Conservation (phyloP, 2,329 filamentous ascomycete genomes). For the Cordyceps pruinosa region DNA sequence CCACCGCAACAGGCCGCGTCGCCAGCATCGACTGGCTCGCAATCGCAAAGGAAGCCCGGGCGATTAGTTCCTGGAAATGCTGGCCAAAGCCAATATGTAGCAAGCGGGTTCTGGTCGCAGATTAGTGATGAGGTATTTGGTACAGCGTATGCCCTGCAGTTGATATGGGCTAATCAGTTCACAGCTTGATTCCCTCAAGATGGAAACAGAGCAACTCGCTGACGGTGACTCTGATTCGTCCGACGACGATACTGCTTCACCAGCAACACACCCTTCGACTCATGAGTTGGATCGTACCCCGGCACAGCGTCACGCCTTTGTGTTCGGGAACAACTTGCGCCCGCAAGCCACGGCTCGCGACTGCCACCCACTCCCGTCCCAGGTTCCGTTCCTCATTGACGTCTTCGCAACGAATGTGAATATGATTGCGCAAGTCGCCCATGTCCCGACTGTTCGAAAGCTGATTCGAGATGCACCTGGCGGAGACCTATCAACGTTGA, state of each 20-base stretch:
- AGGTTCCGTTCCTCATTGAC: constrained; percentile 46
- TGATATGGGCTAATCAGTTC: not conserved
- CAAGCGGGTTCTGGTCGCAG: constrained; percentile 48
- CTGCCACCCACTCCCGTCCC: constrained; percentile 46
- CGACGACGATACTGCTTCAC: constrained; percentile 28
- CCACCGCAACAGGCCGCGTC: constrained; percentile 23
- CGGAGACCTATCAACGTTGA: constrained; percentile 25
- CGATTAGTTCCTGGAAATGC: constrained; percentile 3
- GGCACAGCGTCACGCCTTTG: constrained; percentile 41
- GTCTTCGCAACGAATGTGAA: constrained; percentile 48
- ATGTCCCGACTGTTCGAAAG: constrained; percentile 37
- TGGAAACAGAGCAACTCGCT: constrained; percentile 28
- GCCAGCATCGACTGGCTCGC: constrained; percentile 8
- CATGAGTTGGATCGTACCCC: constrained; percentile 36
- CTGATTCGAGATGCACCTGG: constrained; percentile 30
- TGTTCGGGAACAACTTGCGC: constrained; percentile 41
- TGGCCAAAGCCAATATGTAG: constrained; percentile 40
- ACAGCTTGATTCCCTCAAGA: constrained; percentile 39
- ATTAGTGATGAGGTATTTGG: constrained; percentile 46
- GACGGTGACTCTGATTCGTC: constrained; percentile 31
- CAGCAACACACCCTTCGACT: constrained; percentile 25
- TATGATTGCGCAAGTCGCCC: constrained; percentile 33
- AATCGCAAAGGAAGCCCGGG: constrained; percentile 16
- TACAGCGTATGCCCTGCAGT: constrained; percentile 1
- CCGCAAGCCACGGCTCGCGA: constrained; percentile 27